Evolutionary conservation across 1,284 basidiomycete species (phyloP).

Genomic region (Cronartium quercuum): DNA sequence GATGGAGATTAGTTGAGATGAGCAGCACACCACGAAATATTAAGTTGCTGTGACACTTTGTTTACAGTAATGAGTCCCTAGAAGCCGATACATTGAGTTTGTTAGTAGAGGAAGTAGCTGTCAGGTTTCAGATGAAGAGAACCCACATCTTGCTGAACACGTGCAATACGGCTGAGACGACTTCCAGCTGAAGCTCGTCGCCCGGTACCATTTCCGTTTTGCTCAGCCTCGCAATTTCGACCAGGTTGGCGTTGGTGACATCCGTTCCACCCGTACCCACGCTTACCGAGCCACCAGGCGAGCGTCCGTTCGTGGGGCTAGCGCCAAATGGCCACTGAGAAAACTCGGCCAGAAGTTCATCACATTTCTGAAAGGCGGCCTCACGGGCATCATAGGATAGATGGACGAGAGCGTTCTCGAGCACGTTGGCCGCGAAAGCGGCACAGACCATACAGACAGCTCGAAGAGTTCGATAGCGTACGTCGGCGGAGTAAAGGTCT

Average conservation of each 20-base stretch:
- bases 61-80: slow-evolving; percentile 36
- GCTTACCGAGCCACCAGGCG: slow-evolving; percentile 47
- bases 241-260: slow-evolving; percentile 59
- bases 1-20: background rate
- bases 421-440: slow-evolving; percentile 82
- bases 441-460: slow-evolving; percentile 77
- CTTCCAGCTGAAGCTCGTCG: slow-evolving; percentile 74
- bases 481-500: slow-evolving; percentile 63
- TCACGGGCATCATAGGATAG: slow-evolving; percentile 84
- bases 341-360: slow-evolving; percentile 85
- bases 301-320: slow-evolving; percentile 49
- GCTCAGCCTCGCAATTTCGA: slow-evolving; percentile 72
- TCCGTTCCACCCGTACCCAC: slow-evolving; percentile 48
- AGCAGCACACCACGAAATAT: background rate
- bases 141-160: slow-evolving; percentile 55
- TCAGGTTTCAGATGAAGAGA: background rate
- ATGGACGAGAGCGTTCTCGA: slow-evolving; percentile 82
- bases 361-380: slow-evolving; percentile 78
- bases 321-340: slow-evolving; percentile 77
- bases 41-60: background rate
- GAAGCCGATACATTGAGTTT: background rate
- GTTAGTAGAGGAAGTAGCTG: background rate
- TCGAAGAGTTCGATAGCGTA: slow-evolving; percentile 69
- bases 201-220: slow-evolving; percentile 53
- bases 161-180: slow-evolving; percentile 81